Percentiles rank a stretch among this genome's conserved stretches.
phyloP scores from a whole-genome alignment of 2,329 filamentous ascomycete genomes.

The Dichotomopilus funicola region DNA sequence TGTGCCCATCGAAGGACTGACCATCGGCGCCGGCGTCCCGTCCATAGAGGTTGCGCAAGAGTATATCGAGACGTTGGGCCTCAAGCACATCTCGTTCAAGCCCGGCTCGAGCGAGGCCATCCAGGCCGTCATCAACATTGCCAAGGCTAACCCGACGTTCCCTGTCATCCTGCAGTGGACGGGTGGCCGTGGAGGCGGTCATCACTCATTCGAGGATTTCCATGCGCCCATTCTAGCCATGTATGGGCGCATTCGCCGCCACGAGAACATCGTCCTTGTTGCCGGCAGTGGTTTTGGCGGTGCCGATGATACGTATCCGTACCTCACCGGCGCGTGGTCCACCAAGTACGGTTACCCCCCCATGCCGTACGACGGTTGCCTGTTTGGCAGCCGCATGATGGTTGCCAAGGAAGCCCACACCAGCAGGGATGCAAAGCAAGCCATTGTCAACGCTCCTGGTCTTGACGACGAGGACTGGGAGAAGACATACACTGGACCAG shows the following conservation, averaged over 20 bases:
- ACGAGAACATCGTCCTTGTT: slow-evolving; percentile 79
- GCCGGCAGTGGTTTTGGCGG: slow-evolving; percentile 90
- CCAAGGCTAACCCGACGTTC: slow-evolving; percentile 88
- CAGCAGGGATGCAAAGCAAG: slow-evolving; percentile 79
- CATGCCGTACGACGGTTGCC: slow-evolving; percentile 89
- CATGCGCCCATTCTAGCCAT: slow-evolving; percentile 86
- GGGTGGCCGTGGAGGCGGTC: slow-evolving; percentile 84
- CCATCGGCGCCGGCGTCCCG: slow-evolving; percentile 87
- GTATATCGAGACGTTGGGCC: slow-evolving; percentile 85
- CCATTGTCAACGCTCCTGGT: slow-evolving; percentile 79
- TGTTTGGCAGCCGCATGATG: slow-evolving; percentile 93
- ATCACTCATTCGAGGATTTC: slow-evolving; percentile 94
- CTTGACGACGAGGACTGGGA: slow-evolving; percentile 82
- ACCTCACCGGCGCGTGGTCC: slow-evolving; percentile 86
- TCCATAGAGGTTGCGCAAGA: slow-evolving; percentile 90
- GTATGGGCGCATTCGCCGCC: slow-evolving; percentile 81
- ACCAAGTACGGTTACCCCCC: slow-evolving; percentile 77
- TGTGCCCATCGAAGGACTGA: slow-evolving; percentile 84
- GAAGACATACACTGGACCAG: slow-evolving; percentile 83
- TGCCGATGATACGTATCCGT: slow-evolving; percentile 84
- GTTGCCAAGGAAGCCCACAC: slow-evolving; percentile 88
- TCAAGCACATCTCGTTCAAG: slow-evolving; percentile 94
- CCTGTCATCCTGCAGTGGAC: slow-evolving; percentile 95
- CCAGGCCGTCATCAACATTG: slow-evolving; percentile 84
- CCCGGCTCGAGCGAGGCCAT: slow-evolving; percentile 85